Evolutionary conservation across 2,329 filamentous ascomycete genomes (phyloP).

Genomic region (Aspergillus costaricaensis): DNA sequence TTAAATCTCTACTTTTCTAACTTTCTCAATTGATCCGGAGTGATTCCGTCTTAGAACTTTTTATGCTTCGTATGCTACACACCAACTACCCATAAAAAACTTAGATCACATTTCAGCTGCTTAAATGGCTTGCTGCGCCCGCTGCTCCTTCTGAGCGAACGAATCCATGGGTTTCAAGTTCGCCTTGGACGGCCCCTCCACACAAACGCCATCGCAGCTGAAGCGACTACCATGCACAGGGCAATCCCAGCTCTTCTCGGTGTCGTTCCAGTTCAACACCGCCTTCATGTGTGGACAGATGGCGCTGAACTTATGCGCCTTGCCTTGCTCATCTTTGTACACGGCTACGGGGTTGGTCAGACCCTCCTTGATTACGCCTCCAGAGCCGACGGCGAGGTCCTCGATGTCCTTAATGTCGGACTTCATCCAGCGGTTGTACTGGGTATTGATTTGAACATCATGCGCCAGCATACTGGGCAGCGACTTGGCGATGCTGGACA

Average conservation of each 20-base stretch:
- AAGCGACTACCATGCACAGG: slow-evolving; percentile 51
- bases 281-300: slow-evolving; percentile 60
- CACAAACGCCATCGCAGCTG: slow-evolving; percentile 44
- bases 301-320: slow-evolving; percentile 54
- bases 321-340: slow-evolving; percentile 58
- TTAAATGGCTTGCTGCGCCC: background rate
- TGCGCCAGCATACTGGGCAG: slow-evolving; percentile 51
- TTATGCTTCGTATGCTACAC: too few species aligned
- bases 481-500: slow-evolving; percentile 49
- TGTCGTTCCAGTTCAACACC: slow-evolving; percentile 58
- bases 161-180: slow-evolving; percentile 31
- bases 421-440: slow-evolving; percentile 58
- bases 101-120: too few species aligned
- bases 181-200: slow-evolving; percentile 45
- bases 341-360: slow-evolving; percentile 54
- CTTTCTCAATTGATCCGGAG: too few species aligned
- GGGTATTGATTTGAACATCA: slow-evolving; percentile 57
- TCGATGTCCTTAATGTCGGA: slow-evolving; percentile 60
- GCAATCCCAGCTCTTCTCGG: slow-evolving; percentile 59
- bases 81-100: background rate
- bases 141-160: background rate
- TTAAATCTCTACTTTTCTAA: too few species aligned
- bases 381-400: slow-evolving; percentile 52
- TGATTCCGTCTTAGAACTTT: too few species aligned
- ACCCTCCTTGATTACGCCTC: slow-evolving; percentile 56